A percentile compares a stretch with the other conserved stretches of the same genome.
These are phyloP conservation scores for Rhinocladiella similis DNA, from an alignment of 2,329 filamentous ascomycete species.

Conservation along the genomic window DNA sequence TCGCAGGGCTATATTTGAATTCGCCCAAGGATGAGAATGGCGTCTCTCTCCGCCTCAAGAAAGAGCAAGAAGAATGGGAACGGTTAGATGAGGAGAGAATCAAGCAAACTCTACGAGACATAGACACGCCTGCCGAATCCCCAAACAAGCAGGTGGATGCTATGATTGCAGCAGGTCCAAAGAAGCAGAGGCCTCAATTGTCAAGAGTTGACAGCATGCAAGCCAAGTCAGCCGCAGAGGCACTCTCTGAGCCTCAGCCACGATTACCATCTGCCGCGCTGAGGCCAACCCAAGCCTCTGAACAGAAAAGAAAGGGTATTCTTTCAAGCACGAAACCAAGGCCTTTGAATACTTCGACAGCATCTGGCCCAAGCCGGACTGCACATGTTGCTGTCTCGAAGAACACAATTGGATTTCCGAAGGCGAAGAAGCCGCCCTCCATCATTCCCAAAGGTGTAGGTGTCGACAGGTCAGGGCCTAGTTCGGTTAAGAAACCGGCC, in stretches of 20 bases:
- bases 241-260: constrained; percentile 37
- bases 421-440: constrained; percentile 62
- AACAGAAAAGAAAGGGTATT: constrained; percentile 42
- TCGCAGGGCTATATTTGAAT: constrained; percentile 50
- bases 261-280: constrained; percentile 32
- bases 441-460: constrained; percentile 31
- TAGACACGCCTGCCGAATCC: constrained; percentile 33
- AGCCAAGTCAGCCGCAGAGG: constrained; percentile 42
- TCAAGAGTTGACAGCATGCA: constrained; percentile 40
- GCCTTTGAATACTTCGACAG: constrained; percentile 41
- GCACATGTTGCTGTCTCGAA: constrained; percentile 68
- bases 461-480: constrained; percentile 23
- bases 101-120: constrained; percentile 38
- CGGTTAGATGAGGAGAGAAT: constrained; percentile 63
- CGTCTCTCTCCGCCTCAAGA: constrained; percentile 61
- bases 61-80: constrained; percentile 69
- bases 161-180: constrained; percentile 65
- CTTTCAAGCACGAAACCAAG: constrained; percentile 23
- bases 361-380: constrained; percentile 57
- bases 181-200: constrained; percentile 30
- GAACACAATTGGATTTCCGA: constrained; percentile 82
- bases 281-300: constrained; percentile 38
- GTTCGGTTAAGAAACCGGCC: constrained; percentile 24
- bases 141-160: constrained; percentile 60
- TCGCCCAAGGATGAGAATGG: constrained; percentile 54